Evolutionary conservation across 1,284 basidiomycete genomes (phyloP), one percentile per base, ranked within the genome.

Genomic region (Ceratobasidium sp.): DNA sequence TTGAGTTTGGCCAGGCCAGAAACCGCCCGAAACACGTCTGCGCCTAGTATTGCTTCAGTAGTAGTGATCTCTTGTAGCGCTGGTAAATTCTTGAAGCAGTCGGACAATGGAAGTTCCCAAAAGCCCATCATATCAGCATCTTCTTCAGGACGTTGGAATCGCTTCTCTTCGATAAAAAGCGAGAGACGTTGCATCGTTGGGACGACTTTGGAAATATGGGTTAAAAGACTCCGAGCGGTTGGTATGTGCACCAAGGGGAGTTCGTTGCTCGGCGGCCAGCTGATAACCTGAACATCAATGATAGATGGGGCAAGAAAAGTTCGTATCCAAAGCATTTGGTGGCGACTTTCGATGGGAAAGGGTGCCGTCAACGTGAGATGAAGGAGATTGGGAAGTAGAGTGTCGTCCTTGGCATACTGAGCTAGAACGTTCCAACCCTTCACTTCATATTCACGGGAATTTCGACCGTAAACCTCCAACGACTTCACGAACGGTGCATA

Each of bases 291-390:
- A n/a, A 69, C 55, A 5, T 54, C 67, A 52, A 23, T 7, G 4
- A 69, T 23, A 27, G 67, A 35, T 14, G 67, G 52, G n/a, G 67
- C 27, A 20, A 55, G 30, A 30, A 69, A 55, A 18, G 33, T 38
- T 33, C 16, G 27, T 4, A 55, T 69, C 67, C 67, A 69, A 8
- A n/a, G n/a, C n/a, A n/a, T n/a, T n/a, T n/a, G n/a, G n/a, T n/a
- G n/a, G n/a, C n/a, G n/a, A n/a, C n/a, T n/a, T n/a, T n/a, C n/a
- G n/a, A n/a, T n/a, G n/a, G n/a, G n/a, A n/a, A n/a, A n/a, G n/a
- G n/a, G n/a, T n/a, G n/a, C n/a, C n/a, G n/a, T n/a, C n/a, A n/a
- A n/a, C n/a, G n/a, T n/a, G n/a, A n/a, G n/a, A n/a, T n/a, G n/a
- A n/a, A n/a, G n/a, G n/a, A n/a, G n/a, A n/a, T n/a, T n/a, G n/a